These are phyloP conservation scores for Camellia granthamiana DNA, from an alignment of 148 eudicot species.

Conservation along the genomic window DNA sequence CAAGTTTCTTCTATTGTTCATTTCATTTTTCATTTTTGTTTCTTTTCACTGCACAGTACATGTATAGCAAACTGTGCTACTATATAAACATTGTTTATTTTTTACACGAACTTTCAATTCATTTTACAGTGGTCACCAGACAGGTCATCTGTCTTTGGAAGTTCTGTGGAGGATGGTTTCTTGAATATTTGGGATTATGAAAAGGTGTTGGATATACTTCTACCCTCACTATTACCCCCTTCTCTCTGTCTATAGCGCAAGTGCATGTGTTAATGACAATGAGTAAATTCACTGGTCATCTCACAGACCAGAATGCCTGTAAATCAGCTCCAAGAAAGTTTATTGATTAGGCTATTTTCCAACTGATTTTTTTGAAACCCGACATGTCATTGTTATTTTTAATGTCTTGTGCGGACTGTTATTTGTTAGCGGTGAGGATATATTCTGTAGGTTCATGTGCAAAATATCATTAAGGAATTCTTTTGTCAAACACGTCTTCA, in stretches of 20 bases:
- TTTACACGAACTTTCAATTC: slow-evolving; percentile 6
- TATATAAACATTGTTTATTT: background rate
- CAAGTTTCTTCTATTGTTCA: background rate
- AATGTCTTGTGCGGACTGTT: background rate
- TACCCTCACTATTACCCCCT: slow-evolving; percentile 1
- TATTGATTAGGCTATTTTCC: background rate
- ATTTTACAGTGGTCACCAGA: slow-evolving; percentile 87
- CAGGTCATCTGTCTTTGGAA: slow-evolving; percentile 82
- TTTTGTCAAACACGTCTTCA: no score
- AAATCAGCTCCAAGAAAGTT: background rate
- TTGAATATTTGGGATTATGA: slow-evolving; percentile 88
- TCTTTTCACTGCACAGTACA: background rate
- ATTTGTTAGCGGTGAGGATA: background rate
- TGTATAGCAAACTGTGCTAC: background rate
- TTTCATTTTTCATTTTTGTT: background rate
- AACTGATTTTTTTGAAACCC: background rate
- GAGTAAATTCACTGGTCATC: background rate
- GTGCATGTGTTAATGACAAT: background rate
- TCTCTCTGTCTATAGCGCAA: background rate
- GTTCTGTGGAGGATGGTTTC: slow-evolving; percentile 90
- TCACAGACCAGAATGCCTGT: background rate
- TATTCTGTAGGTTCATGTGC: background rate
- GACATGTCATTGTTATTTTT: background rate
- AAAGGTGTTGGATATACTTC: slow-evolving; percentile 40
- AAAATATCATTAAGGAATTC: background rate